Evolutionary conservation across 75 land plant species (phyloP), one percentile per base, ranked within the genome.

Genomic region (Chamaecyparis obtusa): DNA sequence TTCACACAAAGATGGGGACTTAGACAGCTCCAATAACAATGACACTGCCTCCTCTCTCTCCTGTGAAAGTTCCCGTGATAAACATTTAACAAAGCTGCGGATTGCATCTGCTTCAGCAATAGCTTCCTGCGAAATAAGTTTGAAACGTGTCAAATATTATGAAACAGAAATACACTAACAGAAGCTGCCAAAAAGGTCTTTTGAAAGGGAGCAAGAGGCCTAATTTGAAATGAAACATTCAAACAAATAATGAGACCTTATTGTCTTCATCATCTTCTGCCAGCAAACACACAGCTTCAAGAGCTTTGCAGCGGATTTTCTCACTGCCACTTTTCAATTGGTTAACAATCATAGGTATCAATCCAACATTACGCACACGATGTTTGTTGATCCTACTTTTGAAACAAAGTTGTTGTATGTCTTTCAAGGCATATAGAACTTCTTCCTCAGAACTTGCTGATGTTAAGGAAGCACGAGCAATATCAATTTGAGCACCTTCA

Each of bases 11-110:
- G 86, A 71, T 80, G 91, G 88, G 46, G 93, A 95, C 80, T 93
- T 95, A 19, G 98, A 96, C 5, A 96, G 94, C 87, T 96, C 98
- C 84, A 91, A 92, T 64, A 96, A 84, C 87, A 96, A 91, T 55
- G 90, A 90, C 44, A 92, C 92, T 86, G 98, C 97, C 85, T 94
- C 96, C 83, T 94, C 94, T 82, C 93, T 90, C 88, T 96, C 98
- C 48, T 88, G 90, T 44, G 97, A 91, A 27, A 84, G 92, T 57
- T 94, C 94, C 56, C 94, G 87, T 72, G 92, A 94, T 89, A 95
- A 91, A 85, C 94, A 92, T 87, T 96, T 96, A 5, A 95, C 92
- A 81, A 92, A 90, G 35, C 90, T 93, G 13, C 95, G 92, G 15
- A 95, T 87, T 76, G 94, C 93, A 82, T 91, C 91, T 49, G 94